Evolutionary conservation across 2,329 filamentous ascomycete species (phyloP), one percentile per base, ranked within the genome.

Genomic region (Penicillium sp.): DNA sequence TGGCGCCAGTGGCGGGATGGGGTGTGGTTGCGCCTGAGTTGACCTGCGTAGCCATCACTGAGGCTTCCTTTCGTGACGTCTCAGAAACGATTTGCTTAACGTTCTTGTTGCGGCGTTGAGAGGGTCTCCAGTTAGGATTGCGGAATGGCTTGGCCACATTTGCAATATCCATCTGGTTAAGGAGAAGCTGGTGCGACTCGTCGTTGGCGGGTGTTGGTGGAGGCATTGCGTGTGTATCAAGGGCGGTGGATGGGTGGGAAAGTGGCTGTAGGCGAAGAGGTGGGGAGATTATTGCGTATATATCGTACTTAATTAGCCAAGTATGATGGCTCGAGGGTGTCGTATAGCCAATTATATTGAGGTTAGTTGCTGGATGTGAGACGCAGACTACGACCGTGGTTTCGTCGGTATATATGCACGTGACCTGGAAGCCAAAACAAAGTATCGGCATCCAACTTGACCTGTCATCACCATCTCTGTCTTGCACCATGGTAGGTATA

Each of bases 21-120:
- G 87, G 85, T 1, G 90, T 94, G 6, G 80, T 87, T 43, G 82
- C 78, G 56, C 89, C 89, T 63, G 86, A 90, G 66, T 88, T 87
- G 63, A 86, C 85, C 65, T 87, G 85, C 0, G 88, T 95, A 13
- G 86, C 88, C 63, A 90, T 77, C 28, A 87, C 78, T 3, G 89
- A 95, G n/a, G 89, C 88, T 74, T 97, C 91, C 64, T 86, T 88
- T 58, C 89, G 85, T 18, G 87, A 82, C 10, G 86, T 87, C 62
- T 98, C 93, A 49, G 89, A 86, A 51, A 98, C 78, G 52, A 98
- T 93, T 60, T 95, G 88, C 71, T 97, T 97, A 71, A 97, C 85
- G 70, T 95, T 97, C 77, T 98, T 98, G 80, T 98, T 98, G 70
- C 93, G 88, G 42, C 93, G 89, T 69, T 90, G 86, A 56, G 91